Percentiles rank a stretch among this genome's conserved stretches.
phyloP scores from a whole-genome alignment of 345 rosid genomes.

The Gossypium raimondii region DNA sequence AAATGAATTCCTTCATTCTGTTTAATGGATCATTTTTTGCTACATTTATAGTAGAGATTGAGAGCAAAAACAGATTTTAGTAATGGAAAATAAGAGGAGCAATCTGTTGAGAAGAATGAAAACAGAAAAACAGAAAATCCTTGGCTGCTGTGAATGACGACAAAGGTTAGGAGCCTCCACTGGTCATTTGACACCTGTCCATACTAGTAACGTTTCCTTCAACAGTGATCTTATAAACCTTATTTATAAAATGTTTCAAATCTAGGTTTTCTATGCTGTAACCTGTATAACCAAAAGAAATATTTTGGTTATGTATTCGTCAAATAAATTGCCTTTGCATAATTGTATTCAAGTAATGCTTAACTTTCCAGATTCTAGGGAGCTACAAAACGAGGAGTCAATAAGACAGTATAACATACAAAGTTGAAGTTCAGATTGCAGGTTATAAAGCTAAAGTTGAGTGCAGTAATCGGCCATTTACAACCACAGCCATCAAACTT shows the following conservation, averaged over 20 bases:
- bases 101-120: too few species aligned
- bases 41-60: too few species aligned
- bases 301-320: not conserved
- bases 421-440: not conserved
- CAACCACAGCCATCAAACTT: not conserved
- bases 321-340: not conserved
- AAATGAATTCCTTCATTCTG: too few species aligned
- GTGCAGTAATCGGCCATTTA: not conserved
- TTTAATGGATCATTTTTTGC: too few species aligned
- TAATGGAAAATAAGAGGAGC: too few species aligned
- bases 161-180: too few species aligned
- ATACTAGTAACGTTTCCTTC: too few species aligned
- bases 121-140: too few species aligned
- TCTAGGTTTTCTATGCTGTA: not conserved
- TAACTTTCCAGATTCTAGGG: not conserved
- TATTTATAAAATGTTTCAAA: not conserved
- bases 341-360: not conserved
- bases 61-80: too few species aligned
- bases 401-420: not conserved
- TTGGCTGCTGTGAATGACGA: too few species aligned
- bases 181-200: too few species aligned
- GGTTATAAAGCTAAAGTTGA: not conserved
- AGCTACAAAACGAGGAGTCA: not conserved
- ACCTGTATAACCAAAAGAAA: not conserved
- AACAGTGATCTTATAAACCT: too few species aligned